Base-by-base conservation (phyloP, 306 rosid species). In the Cucumis cinereus region DNA sequence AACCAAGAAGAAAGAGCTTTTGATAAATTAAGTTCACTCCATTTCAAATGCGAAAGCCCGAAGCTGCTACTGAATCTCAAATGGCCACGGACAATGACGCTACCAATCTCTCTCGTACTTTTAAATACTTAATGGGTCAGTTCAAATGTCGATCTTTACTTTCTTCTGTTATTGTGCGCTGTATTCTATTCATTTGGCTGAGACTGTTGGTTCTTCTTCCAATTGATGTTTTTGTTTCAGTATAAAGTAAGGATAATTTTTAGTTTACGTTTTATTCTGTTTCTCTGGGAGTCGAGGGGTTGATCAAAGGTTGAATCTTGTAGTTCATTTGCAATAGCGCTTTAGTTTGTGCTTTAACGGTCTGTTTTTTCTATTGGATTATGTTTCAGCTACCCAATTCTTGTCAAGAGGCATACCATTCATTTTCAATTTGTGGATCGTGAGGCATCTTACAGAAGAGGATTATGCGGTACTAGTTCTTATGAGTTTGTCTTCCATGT, bases 361-460 rank as follows among this genome's bases (percentile, higher is more conserved):
- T 58, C 28, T 10, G 75, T 15, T 47, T 26, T 23, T 22, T 40
- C 40, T 52, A 49, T 38, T 22, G 66, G 54, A 68, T 67, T 28
- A 73, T 81, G 70, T 49, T 78, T 72, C 84, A 94, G 98, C 98
- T 83, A 94, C 97, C 22, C 98, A 91, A 79, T 80, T 94, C 85
- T 85, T 92, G 85, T 94, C 98, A 28, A 87, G 98, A 76, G 98
- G 98, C 62, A 91, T 94, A 45, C 97, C 96, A 41, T 94, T 94
- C 77, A 80, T 91, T 78, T 92, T 94, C 90, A 94, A 91, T 84
- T 88, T 93, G 40, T 92, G 96, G 96, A 90, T 94, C 75, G 89
- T 91, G 64, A 86, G 98, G 87, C 93, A 91, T 82, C 96, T 94
- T 40, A 89, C 90, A 22, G 83, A 82, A 75, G 93, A 90, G 79